Base-by-base conservation (phyloP, 2,329 filamentous ascomycete genomes). In the Colletotrichum orbiculare region DNA sequence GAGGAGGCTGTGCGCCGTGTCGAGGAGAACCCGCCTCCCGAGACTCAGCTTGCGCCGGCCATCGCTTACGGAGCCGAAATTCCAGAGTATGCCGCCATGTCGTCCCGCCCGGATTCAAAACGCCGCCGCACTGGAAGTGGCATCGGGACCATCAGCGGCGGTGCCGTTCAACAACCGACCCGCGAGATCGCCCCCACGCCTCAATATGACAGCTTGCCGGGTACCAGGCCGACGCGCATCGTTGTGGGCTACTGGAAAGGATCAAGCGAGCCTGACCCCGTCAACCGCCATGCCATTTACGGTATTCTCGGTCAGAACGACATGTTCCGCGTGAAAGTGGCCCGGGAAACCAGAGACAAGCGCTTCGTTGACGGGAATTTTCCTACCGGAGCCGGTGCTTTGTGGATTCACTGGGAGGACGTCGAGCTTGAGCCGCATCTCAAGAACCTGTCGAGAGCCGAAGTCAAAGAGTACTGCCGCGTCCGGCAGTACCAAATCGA, bases 341-440 rank as follows among this genome's bases (percentile, higher is more conserved):
- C 87, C 1, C 79, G 85, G 6, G 82, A 88, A 69, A 89, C 87
- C 0, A 83, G 87, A 3, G 87, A 89, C 69, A 87, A 87, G 3
- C 82, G 85, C 0, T 82, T 81, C 37, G 77, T 87, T 1, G 79
- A 85, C 38, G 87, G 85, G 41, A 89, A 89, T 72, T 89, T 88
- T 59, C 88, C 88, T 0, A 74, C 75, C 2, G 87, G 87, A 1
- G 84, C 87, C 2, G 87, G 87, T 11, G 86, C 84, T 2, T 73
- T 89, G 1, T 90, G 87, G 87, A 86, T 90, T 42, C 76, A 82
- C 6, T 89, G 87, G 67, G 86, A 90, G 12, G 86, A 90, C 54
- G 85, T 89, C 10, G 81, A 83, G 39, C 84, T 89, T 33, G 82
- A 89, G 33, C 77, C 81, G 2, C 86, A 89, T 53, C 77, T 90